Conservation (phyloP, 305 asterid species). For the Striga hermonthica region DNA sequence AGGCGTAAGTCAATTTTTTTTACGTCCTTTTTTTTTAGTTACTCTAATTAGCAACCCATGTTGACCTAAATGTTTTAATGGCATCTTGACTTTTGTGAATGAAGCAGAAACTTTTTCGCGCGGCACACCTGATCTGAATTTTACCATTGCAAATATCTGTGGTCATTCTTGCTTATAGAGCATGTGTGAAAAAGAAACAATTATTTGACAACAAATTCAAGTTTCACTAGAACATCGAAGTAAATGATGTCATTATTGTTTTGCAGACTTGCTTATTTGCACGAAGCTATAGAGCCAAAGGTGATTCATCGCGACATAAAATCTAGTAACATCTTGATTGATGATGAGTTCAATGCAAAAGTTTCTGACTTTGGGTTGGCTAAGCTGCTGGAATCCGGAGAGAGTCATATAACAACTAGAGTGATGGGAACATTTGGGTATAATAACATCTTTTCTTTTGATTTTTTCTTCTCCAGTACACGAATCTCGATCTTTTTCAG, state of each 20-base stretch:
- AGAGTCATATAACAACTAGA: conserved; percentile 95
- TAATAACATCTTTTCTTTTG: conserved; percentile 3
- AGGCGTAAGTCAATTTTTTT: conserved; percentile 66
- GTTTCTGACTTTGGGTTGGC: conserved; percentile 98
- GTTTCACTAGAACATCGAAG: too few species aligned
- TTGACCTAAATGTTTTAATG: neutral
- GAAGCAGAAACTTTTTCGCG: too few species aligned
- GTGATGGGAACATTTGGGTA: conserved; percentile 99
- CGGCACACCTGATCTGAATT: too few species aligned
- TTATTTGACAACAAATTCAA: too few species aligned
- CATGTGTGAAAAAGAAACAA: too few species aligned
- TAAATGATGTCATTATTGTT: neutral
- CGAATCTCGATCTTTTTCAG: too few species aligned
- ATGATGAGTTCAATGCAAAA: conserved; percentile 73
- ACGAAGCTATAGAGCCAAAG: conserved; percentile 96
- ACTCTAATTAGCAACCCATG: too few species aligned
- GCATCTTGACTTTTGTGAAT: neutral
- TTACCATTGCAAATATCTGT: too few species aligned
- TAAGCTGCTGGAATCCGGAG: conserved; percentile 86
- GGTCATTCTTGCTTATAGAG: too few species aligned
- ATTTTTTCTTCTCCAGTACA: conserved; percentile 10
- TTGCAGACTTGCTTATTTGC: conserved; percentile 92
- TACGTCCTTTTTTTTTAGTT: too few species aligned
- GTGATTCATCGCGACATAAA: conserved; percentile 96
- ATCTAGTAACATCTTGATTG: conserved; percentile 94